Evolutionary conservation across 228 moss, liverwort and hornwort genomes (phyloP).

Genomic region (Sphagnum fallax): DNA sequence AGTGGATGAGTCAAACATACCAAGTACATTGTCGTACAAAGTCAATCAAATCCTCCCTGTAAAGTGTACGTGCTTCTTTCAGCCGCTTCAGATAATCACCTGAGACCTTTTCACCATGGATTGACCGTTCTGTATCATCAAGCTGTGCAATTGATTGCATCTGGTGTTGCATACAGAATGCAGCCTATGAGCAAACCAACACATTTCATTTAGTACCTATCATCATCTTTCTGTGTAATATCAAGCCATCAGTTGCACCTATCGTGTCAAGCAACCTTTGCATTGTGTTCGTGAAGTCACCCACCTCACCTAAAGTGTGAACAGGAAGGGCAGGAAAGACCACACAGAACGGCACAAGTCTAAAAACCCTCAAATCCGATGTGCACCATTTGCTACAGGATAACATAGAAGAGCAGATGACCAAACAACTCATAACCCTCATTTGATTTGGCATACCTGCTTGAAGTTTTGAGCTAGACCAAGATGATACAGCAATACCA

Average conservation of each 20-base stretch:
- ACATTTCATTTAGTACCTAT: too few relatives aligned
- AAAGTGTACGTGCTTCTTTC: slow-evolving; percentile 80
- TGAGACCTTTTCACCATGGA: slow-evolving; percentile 61
- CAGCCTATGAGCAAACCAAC: slow-evolving; percentile 35
- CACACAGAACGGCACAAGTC: too few relatives aligned
- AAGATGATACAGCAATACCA: slow-evolving; percentile 88
- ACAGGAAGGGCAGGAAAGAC: too few relatives aligned
- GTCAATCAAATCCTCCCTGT: slow-evolving; percentile 78
- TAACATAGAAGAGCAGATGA: too few relatives aligned
- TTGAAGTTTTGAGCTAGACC: slow-evolving; percentile 90
- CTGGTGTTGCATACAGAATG: slow-evolving; percentile 84
- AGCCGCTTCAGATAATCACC: slow-evolving; percentile 64
- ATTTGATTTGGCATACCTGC: slow-evolving; percentile 38
- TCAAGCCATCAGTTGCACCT: too few relatives aligned
- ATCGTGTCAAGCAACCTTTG: too few relatives aligned
- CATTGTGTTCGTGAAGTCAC: too few relatives aligned
- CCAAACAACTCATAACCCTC: too few relatives aligned
- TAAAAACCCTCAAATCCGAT: too few relatives aligned
- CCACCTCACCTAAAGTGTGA: too few relatives aligned
- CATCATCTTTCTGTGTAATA: too few relatives aligned
- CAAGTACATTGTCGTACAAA: slow-evolving; percentile 93
- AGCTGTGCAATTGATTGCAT: slow-evolving; percentile 85
- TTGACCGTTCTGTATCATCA: slow-evolving; percentile 88
- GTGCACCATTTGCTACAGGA: too few relatives aligned
- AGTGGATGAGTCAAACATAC: slow-evolving; percentile 18